These are phyloP conservation scores for Protomyces arabidopsidicola DNA, from an alignment of 1,139 yeast genomes.

Conservation along the genomic window DNA sequence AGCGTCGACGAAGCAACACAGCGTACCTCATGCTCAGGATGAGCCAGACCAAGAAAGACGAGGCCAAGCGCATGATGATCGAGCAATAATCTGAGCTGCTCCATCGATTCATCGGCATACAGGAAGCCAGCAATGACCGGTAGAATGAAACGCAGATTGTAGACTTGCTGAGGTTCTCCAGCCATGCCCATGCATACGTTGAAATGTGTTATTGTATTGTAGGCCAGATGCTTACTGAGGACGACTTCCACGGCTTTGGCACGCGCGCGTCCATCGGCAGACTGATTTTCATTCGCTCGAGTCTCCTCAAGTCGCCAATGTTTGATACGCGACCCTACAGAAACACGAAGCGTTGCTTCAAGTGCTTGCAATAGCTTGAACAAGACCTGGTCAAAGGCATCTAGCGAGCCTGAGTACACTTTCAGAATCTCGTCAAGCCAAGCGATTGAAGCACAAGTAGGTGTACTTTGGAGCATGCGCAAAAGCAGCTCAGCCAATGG, in stretches of 20 bases:
- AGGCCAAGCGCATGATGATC: conserved; percentile 26
- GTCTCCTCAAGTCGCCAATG: conserved; percentile 13
- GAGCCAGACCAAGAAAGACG: conserved; percentile 26
- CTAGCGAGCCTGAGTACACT: conserved; percentile 1
- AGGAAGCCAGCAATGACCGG: conserved; percentile 30
- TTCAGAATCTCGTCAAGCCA: conserved; percentile 11
- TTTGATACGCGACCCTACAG: conserved; percentile 8
- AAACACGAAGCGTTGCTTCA: background rate
- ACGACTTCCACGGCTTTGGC: conserved; percentile 1
- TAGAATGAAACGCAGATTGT: conserved; percentile 31
- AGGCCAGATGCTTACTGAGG: conserved; percentile 1
- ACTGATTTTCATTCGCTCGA: background rate
- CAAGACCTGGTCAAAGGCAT: background rate
- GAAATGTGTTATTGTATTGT: background rate
- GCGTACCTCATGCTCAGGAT: conserved; percentile 16
- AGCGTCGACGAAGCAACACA: conserved; percentile 12
- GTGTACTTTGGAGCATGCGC: background rate
- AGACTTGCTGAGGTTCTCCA: conserved; percentile 9
- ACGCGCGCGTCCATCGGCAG: background rate
- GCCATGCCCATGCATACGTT: background rate
- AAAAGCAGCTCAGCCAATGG: background rate
- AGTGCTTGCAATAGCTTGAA: conserved; percentile 3
- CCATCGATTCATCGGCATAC: conserved; percentile 11
- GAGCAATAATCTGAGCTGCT: conserved; percentile 15
- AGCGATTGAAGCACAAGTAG: background rate